Conservation (phyloP, 2,329 filamentous ascomycete genomes). For the Pleoardoris graminearum region DNA sequence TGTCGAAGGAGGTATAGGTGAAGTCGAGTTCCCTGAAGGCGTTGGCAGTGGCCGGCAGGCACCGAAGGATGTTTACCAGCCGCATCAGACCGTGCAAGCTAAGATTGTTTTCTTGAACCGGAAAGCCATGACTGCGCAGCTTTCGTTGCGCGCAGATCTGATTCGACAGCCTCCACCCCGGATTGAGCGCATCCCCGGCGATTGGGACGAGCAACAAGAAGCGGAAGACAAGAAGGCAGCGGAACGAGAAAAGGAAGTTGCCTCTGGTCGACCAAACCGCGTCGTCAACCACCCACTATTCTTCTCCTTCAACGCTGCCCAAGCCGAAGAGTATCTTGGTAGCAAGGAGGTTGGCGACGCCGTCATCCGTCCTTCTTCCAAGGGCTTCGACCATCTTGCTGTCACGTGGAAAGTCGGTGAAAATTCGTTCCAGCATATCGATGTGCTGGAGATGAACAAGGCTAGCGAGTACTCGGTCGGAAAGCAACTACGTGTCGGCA, state of each 20-base stretch:
- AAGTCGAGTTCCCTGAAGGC: slow-evolving; percentile 76
- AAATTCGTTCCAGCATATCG: slow-evolving; percentile 95
- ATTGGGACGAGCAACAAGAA: slow-evolving; percentile 88
- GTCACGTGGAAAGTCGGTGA: slow-evolving; percentile 98
- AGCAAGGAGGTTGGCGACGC: slow-evolving; percentile 85
- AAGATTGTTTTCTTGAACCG: slow-evolving; percentile 88
- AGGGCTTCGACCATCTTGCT: slow-evolving; percentile 91
- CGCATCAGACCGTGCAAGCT: slow-evolving; percentile 83
- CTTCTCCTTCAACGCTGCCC: slow-evolving; percentile 85
- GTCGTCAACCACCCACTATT: slow-evolving; percentile 98
- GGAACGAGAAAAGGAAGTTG: slow-evolving; percentile 81
- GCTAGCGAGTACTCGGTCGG: slow-evolving; percentile 96
- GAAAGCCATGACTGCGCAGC: slow-evolving; percentile 78
- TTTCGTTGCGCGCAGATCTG: slow-evolving; percentile 81
- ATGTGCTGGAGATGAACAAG: slow-evolving; percentile 95
- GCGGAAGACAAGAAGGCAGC: slow-evolving; percentile 75
- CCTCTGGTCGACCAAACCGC: slow-evolving; percentile 81
- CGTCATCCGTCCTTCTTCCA: slow-evolving; percentile 92
- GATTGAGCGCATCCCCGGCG: slow-evolving; percentile 71
- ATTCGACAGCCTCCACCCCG: slow-evolving; percentile 65
- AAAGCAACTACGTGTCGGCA: slow-evolving; percentile 80
- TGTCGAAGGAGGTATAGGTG: slow-evolving; percentile 84
- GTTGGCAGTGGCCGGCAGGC: slow-evolving; percentile 56
- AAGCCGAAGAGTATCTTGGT: slow-evolving; percentile 91
- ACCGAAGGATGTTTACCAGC: slow-evolving; percentile 67